A percentile compares a stretch with the other conserved stretches of the same genome.
phyloP scores from a whole-genome alignment of 306 rosid genomes.

The Sicyos baderoa region DNA sequence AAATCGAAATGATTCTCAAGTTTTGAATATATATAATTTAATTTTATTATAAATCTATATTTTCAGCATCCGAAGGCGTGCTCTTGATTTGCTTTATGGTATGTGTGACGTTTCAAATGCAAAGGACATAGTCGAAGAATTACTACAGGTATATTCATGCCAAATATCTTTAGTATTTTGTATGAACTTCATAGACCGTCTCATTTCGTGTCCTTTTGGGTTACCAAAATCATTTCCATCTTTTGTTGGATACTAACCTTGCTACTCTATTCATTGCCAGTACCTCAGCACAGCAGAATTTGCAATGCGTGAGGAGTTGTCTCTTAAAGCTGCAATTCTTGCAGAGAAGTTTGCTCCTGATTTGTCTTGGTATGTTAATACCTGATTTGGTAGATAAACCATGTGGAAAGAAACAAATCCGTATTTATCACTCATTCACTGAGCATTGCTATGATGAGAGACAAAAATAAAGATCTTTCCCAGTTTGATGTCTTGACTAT shows the following conservation, averaged over 20 bases:
- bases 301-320: conserved; percentile 94
- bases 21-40: no score
- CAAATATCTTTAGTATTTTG: background rate
- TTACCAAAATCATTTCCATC: background rate
- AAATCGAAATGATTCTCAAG: no score
- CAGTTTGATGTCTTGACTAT: background rate
- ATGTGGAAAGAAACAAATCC: background rate
- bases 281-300: conserved; percentile 98
- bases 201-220: background rate
- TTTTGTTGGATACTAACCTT: conserved; percentile 20
- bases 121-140: conserved; percentile 95
- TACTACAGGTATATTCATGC: conserved; percentile 62
- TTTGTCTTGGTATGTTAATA: conserved; percentile 71
- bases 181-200: conserved; percentile 1
- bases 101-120: conserved; percentile 99
- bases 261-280: conserved; percentile 39
- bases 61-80: conserved; percentile 92
- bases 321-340: conserved; percentile 98
- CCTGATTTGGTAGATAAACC: background rate
- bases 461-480: background rate
- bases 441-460: background rate
- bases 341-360: conserved; percentile 99
- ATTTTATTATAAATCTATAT: conserved; percentile 20
- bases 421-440: background rate
- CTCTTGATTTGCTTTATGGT: conserved; percentile 97